These are phyloP conservation scores for Backusella morwellensis DNA, from an alignment of 192 early-diverging fungal genomes.

Conservation along the genomic window DNA sequence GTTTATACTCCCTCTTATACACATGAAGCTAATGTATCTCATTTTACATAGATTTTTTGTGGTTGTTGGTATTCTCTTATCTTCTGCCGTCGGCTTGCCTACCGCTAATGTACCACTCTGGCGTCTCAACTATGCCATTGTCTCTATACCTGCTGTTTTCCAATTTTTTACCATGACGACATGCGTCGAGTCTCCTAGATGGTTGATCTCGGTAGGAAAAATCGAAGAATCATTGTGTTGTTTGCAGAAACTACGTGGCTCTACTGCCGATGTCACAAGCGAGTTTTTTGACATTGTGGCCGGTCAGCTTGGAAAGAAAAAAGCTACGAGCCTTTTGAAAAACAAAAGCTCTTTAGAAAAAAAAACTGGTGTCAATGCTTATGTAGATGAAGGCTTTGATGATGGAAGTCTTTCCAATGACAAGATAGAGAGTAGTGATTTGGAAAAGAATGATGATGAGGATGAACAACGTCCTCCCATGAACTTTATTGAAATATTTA, in stretches of 20 bases:
- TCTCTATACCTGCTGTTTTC: slow-evolving; percentile 55
- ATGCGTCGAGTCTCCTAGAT: slow-evolving; percentile 77
- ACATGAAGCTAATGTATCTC: background rate
- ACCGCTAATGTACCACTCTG: slow-evolving; percentile 62
- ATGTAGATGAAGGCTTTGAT: background rate
- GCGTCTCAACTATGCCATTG: slow-evolving; percentile 67
- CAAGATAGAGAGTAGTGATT: background rate
- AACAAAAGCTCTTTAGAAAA: background rate
- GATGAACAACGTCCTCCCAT: slow-evolving; percentile 13
- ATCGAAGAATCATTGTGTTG: slow-evolving; percentile 57
- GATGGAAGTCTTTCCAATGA: background rate
- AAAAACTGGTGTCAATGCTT: background rate
- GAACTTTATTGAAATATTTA: slow-evolving; percentile 52
- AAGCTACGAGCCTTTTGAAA: background rate
- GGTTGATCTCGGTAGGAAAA: slow-evolving; percentile 62
- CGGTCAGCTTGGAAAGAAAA: slow-evolving; percentile 27
- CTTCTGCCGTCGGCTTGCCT: slow-evolving; percentile 62
- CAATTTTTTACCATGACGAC: slow-evolving; percentile 61
- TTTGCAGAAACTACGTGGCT: slow-evolving; percentile 54
- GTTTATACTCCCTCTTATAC: background rate
- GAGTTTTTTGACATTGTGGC: slow-evolving; percentile 65
- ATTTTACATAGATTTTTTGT: slow-evolving; percentile 49
- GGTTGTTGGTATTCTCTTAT: slow-evolving; percentile 74
- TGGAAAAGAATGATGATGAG: background rate
- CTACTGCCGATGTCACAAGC: slow-evolving; percentile 45